Evolutionary conservation across 164 flowering plant genomes (phyloP), one percentile per base, ranked within the genome.

Genomic region (Annona cherimola): DNA sequence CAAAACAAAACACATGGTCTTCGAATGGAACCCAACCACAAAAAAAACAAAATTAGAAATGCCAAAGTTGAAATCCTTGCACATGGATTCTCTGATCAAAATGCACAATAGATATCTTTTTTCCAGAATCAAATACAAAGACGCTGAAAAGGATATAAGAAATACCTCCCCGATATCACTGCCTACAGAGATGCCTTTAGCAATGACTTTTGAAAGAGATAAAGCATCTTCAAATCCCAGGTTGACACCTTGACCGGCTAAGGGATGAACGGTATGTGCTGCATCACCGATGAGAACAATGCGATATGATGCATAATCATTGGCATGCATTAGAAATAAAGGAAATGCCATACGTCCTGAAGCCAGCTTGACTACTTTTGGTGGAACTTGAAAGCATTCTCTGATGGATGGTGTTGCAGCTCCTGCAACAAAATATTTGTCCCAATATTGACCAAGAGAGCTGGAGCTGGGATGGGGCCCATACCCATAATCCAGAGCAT

Each of bases 181-280:
- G 73, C 98, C 99, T 0, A 89, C 81, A 12, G 92, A 88, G 72
- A 91, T 77, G 45, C 94, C 98, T 78, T 92, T 94, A 68, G 94
- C 81, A 74, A 96, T 85, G 20, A 86, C 80, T 82, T 81, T 87
- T 61, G 97, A 79, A 69, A 96, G 93, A 76, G 90, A 75, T 66
- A 61, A 78, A 62, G 97, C 94, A 86, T 96, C 99, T 61, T 86
- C 96, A 83, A 89, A 92, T 18, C 99, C 99, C 76, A 96, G 78
- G 79, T 96, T 96, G 60, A 96, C 99, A 59, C 98, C 99, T 82
- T 96, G 98, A 42, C 99, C 99, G 74, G 99, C 99, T 79, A 93
- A 85, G 71, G 99, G 99, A 83, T 96, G 99, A 71, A 96, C 92
- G 42, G 94, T 90, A 72, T 96, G 99, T 19, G 98, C 99, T 66